phyloP scores from a whole-genome alignment of 1,139 yeast species.

The Kurtzmaniella quercitrusa region DNA sequence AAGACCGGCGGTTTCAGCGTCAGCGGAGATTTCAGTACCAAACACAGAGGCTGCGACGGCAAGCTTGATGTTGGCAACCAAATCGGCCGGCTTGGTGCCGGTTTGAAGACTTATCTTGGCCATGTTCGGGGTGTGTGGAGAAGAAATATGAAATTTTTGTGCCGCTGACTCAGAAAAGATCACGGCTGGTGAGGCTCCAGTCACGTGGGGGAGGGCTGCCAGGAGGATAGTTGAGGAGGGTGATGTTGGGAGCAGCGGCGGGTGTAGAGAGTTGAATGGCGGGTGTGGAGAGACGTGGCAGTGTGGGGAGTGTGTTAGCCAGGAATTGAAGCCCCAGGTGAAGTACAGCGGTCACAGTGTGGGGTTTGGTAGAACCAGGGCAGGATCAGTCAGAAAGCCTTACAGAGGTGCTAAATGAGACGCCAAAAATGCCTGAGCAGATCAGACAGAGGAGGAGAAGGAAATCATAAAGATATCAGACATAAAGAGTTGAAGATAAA shows the following conservation, averaged over 20 bases:
- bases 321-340: too few relatives aligned
- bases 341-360: too few relatives aligned
- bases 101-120: conserved; percentile 1
- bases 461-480: too few relatives aligned
- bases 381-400: too few relatives aligned
- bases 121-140: not conserved
- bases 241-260: not conserved
- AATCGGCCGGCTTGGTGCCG: conserved; percentile 23
- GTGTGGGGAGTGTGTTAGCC: too few relatives aligned
- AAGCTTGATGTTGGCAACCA: conserved; percentile 56
- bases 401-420: too few relatives aligned
- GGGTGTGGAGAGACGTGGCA: too few relatives aligned
- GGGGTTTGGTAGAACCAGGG: too few relatives aligned
- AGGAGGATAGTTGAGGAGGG: not conserved
- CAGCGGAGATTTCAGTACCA: conserved; percentile 10
- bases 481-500: too few relatives aligned
- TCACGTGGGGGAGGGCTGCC: not conserved
- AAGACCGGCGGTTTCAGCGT: conserved; percentile 15
- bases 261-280: not conserved
- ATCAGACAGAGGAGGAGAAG: too few relatives aligned
- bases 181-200: not conserved
- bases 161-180: not conserved
- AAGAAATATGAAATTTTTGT: not conserved
- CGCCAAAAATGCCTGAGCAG: too few relatives aligned
- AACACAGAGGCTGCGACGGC: conserved; percentile 47